A percentile compares a stretch with the other conserved stretches of the same genome.
phyloP scores from a whole-genome alignment of 345 rosid species.

The Leavenworthia alabamica region DNA sequence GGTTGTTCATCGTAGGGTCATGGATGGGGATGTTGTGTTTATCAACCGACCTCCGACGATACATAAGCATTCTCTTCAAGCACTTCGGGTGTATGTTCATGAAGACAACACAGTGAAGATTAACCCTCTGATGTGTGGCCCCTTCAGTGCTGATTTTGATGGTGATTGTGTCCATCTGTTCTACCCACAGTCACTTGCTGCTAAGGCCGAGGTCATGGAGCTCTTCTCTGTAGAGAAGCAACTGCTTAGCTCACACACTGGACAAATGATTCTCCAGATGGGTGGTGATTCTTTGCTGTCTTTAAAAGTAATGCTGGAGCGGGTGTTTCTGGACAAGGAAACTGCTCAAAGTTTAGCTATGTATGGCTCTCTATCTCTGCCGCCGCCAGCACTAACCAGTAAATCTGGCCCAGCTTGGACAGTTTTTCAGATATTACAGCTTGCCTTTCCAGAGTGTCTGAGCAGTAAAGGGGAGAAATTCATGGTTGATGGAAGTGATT shows the following conservation, averaged over 20 bases:
- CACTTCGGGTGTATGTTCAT: constrained; percentile 81
- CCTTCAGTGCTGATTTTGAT: constrained; percentile 94
- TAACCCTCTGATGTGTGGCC: constrained; percentile 87
- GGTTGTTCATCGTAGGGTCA: constrained; percentile 72
- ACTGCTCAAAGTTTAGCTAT: constrained; percentile 70
- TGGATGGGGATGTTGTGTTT: constrained; percentile 92
- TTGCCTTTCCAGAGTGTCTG: constrained; percentile 57
- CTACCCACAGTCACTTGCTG: constrained; percentile 82
- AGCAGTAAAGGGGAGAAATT: constrained; percentile 53
- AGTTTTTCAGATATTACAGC: constrained; percentile 63
- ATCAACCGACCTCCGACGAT: constrained; percentile 95
- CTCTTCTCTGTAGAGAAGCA: constrained; percentile 93
- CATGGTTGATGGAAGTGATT: constrained; percentile 50
- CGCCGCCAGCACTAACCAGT: constrained; percentile 53
- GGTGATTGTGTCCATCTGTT: constrained; percentile 93
- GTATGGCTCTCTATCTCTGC: constrained; percentile 57
- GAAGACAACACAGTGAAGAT: constrained; percentile 93
- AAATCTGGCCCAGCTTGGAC: constrained; percentile 54
- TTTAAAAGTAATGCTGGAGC: constrained; percentile 53
- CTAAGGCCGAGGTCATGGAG: constrained; percentile 93
- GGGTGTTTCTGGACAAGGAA: constrained; percentile 40
- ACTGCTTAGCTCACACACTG: constrained; percentile 86
- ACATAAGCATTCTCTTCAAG: constrained; percentile 90
- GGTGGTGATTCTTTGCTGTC: constrained; percentile 71
- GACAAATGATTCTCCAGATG: constrained; percentile 67